Conservation (phyloP, 768 basidiomycete species). For the Collybiopsis luxurians region DNA sequence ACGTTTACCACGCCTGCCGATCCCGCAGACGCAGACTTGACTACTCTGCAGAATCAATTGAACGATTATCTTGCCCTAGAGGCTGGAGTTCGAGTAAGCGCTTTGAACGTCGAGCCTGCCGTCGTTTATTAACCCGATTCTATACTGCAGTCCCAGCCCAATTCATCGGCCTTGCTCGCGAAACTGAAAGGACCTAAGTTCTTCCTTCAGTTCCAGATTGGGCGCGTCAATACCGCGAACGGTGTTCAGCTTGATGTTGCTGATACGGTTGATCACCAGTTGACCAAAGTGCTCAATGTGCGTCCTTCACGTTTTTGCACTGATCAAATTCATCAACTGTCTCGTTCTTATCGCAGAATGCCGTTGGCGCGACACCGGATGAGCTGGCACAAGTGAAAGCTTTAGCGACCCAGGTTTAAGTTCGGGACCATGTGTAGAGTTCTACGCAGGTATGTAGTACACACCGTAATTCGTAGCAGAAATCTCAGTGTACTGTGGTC, state of each 20-base stretch:
- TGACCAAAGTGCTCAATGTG: conserved; percentile 20
- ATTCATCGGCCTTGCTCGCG: conserved; percentile 17
- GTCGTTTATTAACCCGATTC: background rate
- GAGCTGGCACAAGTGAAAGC: conserved; percentile 24
- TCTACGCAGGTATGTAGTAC: too few relatives aligned
- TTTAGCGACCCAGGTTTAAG: conserved; percentile 11
- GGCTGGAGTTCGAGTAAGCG: conserved; percentile 22
- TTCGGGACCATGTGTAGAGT: too few relatives aligned
- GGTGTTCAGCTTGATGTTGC: conserved; percentile 21
- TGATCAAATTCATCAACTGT: background rate
- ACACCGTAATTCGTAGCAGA: too few relatives aligned
- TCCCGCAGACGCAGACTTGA: conserved; percentile 21
- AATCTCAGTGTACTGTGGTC: too few relatives aligned
- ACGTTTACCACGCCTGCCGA: conserved; percentile 22
- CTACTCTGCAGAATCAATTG: conserved; percentile 22
- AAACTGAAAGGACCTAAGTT: conserved; percentile 28
- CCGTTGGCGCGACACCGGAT: conserved; percentile 21
- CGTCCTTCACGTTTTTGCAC: background rate
- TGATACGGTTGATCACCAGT: conserved; percentile 26
- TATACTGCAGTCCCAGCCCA: conserved; percentile 20
- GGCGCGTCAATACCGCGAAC: conserved; percentile 22
- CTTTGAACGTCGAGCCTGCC: too few relatives aligned
- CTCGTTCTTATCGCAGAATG: conserved; percentile 18
- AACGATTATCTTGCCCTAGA: conserved; percentile 26
- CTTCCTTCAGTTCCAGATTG: conserved; percentile 29